Conservation (phyloP, 164 flowering plant species). For the Buxus sempervirens region DNA sequence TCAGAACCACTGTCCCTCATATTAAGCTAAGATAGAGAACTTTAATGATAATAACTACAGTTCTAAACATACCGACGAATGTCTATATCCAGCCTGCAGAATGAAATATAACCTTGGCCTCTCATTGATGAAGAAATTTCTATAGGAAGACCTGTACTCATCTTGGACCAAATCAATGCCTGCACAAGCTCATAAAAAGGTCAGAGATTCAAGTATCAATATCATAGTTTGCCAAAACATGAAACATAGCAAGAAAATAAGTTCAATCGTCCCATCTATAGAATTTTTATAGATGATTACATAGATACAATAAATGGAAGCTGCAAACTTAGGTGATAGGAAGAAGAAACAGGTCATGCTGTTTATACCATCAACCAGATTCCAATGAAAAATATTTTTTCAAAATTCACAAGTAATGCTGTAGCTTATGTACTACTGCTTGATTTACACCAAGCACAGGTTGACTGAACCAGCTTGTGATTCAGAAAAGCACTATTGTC, state of each 20-base stretch:
- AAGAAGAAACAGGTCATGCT: too few species aligned
- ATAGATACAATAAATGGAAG: not conserved
- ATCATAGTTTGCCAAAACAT: too few species aligned
- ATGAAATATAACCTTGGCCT: constrained; percentile 62
- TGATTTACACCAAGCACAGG: too few species aligned
- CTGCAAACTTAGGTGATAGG: not conserved
- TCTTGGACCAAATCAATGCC: constrained; percentile 99
- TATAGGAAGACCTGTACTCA: constrained; percentile 99
- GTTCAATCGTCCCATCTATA: not conserved
- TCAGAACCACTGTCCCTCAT: not conserved
- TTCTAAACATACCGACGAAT: constrained; percentile 65
- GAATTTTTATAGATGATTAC: not conserved
- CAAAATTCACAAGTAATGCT: too few species aligned
- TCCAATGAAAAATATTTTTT: too few species aligned
- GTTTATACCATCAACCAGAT: too few species aligned
- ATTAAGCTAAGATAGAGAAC: not conserved
- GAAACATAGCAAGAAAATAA: not conserved
- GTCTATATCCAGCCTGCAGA: constrained; percentile 94
- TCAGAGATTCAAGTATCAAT: not conserved
- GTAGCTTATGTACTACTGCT: too few species aligned
- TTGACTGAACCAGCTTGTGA: too few species aligned
- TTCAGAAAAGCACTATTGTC: too few species aligned
- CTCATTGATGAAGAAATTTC: constrained; percentile 88
- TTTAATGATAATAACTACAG: not conserved
- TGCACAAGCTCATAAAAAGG: constrained; percentile 30